phyloP scores from a whole-genome alignment of 2,329 filamentous ascomycete genomes.

The Aschersonia sp. region DNA sequence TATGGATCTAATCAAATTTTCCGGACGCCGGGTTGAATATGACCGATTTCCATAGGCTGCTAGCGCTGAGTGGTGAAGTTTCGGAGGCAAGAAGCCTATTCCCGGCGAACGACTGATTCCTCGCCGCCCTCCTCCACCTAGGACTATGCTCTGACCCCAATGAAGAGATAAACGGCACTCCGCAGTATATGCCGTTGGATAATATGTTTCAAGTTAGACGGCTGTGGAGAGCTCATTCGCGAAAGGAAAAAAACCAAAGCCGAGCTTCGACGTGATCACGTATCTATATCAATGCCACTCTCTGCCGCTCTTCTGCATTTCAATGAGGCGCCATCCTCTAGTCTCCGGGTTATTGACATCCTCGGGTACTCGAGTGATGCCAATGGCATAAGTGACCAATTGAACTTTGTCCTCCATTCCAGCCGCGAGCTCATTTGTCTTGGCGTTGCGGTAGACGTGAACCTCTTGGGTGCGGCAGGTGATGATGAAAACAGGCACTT shows the following conservation, averaged over 20 bases:
- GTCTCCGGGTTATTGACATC: conserved; percentile 97
- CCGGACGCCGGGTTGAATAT: no score
- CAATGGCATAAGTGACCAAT: conserved; percentile 94
- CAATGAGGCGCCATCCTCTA: conserved; percentile 90
- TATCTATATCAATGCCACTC: conserved; percentile 52
- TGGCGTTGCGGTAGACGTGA: conserved; percentile 88
- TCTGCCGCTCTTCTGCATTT: conserved; percentile 94
- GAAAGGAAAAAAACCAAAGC: not conserved
- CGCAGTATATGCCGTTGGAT: no score
- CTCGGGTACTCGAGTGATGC: conserved; percentile 82
- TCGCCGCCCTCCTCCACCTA: no score
- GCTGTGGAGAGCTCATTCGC: no score
- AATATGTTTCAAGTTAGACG: no score
- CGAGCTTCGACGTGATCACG: conserved; percentile 9
- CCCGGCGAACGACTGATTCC: no score
- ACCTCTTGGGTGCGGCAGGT: conserved; percentile 95
- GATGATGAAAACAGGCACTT: conserved; percentile 91
- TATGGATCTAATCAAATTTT: no score
- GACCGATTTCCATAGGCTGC: no score
- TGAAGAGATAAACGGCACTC: no score
- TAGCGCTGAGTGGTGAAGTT: no score
- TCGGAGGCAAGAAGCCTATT: no score
- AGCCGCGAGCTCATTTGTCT: conserved; percentile 76
- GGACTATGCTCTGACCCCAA: no score
- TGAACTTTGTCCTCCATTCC: conserved; percentile 99